Conservation (phyloP, 345 rosid species). For the Populus ilicifolia region DNA sequence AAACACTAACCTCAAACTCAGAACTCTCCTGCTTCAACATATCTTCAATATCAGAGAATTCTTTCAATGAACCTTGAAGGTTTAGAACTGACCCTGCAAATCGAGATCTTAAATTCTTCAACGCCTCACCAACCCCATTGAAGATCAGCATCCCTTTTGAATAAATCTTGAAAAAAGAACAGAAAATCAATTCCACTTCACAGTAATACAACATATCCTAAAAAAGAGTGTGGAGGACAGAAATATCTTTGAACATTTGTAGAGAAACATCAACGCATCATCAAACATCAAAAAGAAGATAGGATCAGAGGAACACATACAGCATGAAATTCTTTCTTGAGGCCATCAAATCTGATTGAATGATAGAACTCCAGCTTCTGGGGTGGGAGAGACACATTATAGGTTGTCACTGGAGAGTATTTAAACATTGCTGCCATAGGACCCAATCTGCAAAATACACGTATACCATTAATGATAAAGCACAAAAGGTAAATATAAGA, state of each 20-base stretch:
- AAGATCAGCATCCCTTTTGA: constrained; percentile 57
- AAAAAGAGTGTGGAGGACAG: neutral
- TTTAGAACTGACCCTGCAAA: constrained; percentile 42
- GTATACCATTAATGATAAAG: neutral
- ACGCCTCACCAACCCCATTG: constrained; percentile 44
- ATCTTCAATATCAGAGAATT: constrained; percentile 53
- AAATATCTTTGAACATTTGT: neutral
- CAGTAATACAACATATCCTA: neutral
- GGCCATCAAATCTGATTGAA: constrained; percentile 48
- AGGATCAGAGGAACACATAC: constrained; percentile 37
- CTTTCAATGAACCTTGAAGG: constrained; percentile 40
- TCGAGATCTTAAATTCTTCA: constrained; percentile 48
- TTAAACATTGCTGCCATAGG: constrained; percentile 84
- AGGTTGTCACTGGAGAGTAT: constrained; percentile 69
- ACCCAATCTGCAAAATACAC: constrained; percentile 57
- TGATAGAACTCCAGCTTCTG: constrained; percentile 56
- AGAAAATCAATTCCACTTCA: constrained; percentile 8
- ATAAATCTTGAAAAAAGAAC: constrained; percentile 45
- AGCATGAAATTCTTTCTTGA: constrained; percentile 49
- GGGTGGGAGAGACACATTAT: constrained; percentile 68
- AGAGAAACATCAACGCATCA: constrained; percentile 5
- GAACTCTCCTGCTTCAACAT: constrained; percentile 58
- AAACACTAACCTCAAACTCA: constrained; percentile 61
- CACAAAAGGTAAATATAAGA: neutral
- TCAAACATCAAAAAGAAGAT: constrained; percentile 1